These are phyloP conservation scores for Yamadazyma oceani DNA, from an alignment of 1,139 yeast genomes.

Conservation along the genomic window DNA sequence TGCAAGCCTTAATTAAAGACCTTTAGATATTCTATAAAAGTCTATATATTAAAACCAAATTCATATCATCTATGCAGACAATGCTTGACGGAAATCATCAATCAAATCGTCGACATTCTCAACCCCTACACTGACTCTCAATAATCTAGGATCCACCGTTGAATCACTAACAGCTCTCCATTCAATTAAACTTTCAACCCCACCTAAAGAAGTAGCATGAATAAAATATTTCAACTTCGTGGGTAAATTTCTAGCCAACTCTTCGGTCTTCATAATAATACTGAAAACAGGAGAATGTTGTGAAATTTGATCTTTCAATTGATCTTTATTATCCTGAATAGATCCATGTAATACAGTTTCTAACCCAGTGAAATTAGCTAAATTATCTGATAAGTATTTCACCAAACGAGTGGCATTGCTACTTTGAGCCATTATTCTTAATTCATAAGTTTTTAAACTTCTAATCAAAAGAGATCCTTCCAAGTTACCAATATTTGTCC, in stretches of 20 bases:
- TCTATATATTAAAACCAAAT: too few species aligned
- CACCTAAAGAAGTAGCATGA: conserved; percentile 93
- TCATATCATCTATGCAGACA: too few species aligned
- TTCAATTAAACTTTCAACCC: conserved; percentile 88
- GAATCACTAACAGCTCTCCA: conserved; percentile 83
- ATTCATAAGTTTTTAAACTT: conserved; percentile 75
- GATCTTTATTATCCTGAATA: conserved; percentile 59
- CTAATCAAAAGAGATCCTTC: conserved; percentile 75
- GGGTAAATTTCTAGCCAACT: conserved; percentile 65
- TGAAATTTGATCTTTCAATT: conserved; percentile 58
- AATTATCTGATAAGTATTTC: conserved; percentile 52
- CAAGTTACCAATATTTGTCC: conserved; percentile 75
- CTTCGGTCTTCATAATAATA: conserved; percentile 50
- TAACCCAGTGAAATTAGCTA: conserved; percentile 47
- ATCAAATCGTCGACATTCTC: conserved; percentile 75
- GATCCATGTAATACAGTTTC: conserved; percentile 66
- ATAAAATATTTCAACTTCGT: conserved; percentile 67
- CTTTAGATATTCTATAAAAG: too few species aligned
- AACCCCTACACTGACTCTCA: conserved; percentile 78
- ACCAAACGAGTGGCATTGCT: conserved; percentile 65
- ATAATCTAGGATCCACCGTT: conserved; percentile 56
- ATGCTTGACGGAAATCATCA: conserved; percentile 49
- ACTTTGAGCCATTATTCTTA: conserved; percentile 69
- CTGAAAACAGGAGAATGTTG: conserved; percentile 81
- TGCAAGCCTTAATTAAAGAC: conserved; percentile 14